Conservation (phyloP, 2,329 filamentous ascomycete species). For the Ceratocystis eucalypticola region DNA sequence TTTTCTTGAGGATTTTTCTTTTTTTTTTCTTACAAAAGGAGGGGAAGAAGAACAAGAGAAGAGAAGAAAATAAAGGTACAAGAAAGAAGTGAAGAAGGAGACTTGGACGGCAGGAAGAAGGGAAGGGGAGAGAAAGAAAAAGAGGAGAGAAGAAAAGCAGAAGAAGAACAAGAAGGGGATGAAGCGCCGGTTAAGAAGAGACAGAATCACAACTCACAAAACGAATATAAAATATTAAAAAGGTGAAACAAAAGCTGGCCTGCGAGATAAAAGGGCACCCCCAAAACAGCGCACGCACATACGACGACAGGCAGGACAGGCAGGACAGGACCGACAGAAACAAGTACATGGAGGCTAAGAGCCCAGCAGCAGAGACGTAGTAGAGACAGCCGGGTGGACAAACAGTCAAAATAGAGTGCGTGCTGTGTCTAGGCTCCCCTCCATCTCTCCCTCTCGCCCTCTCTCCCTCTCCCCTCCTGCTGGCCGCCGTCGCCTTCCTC, state of each 20-base stretch:
- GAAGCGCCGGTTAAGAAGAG: conserved; percentile 1
- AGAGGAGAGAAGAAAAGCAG: conserved; percentile 10
- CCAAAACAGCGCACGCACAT: not conserved
- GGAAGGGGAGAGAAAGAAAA: conserved; percentile 2
- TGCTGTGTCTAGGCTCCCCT: no score
- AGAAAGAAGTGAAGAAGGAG: conserved; percentile 5
- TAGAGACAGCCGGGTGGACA: no score
- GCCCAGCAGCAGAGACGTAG: not conserved
- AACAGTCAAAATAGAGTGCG: no score
- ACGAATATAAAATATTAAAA: not conserved
- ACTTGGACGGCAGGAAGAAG: conserved; percentile 3
- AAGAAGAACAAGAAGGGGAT: not conserved
- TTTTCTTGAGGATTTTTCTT: no score
- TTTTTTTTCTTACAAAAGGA: not conserved
- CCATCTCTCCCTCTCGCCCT: no score
- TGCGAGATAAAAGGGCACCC: not conserved
- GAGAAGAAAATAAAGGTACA: conserved; percentile 9
- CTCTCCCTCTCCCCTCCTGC: no score
- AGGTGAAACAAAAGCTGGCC: not conserved
- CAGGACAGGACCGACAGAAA: not conserved
- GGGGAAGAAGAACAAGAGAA: conserved; percentile 8
- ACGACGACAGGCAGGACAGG: not conserved
- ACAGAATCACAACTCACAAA: no score
- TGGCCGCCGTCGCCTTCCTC: no score
- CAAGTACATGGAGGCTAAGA: no score